phyloP scores from a whole-genome alignment of 2,329 filamentous ascomycete species.

The Trichoderma sp. region DNA sequence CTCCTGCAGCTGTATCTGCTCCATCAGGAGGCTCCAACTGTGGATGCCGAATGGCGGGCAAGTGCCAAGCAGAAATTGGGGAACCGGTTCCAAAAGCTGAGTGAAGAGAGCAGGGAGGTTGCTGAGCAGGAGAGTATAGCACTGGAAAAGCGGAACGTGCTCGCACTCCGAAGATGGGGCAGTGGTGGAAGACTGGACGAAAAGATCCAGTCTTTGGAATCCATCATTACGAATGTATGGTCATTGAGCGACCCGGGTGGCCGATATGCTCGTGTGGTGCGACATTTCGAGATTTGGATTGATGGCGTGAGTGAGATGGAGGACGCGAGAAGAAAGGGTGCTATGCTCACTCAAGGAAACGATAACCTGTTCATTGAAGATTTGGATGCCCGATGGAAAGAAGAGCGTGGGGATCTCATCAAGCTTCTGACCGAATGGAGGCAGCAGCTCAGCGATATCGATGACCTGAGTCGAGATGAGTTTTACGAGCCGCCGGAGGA shows the following conservation, averaged over 20 bases:
- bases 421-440: conserved; percentile 56
- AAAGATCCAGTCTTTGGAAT: conserved; percentile 56
- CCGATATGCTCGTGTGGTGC: conserved; percentile 53
- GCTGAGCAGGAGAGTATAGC: conserved; percentile 40
- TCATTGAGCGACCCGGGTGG: conserved; percentile 53
- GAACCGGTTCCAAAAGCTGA: conserved; percentile 42
- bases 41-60: conserved; percentile 50
- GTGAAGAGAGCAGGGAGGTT: conserved; percentile 34
- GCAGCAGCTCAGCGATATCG: conserved; percentile 45
- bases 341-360: conserved; percentile 35
- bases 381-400: conserved; percentile 57
- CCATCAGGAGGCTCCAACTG: conserved; percentile 51
- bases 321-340: conserved; percentile 40
- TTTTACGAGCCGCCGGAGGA: conserved; percentile 26
- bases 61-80: conserved; percentile 53
- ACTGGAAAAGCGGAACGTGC: conserved; percentile 49
- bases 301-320: conserved; percentile 46
- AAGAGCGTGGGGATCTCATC: conserved; percentile 51
- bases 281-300: conserved; percentile 60
- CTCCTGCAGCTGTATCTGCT: conserved; percentile 64
- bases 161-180: conserved; percentile 53
- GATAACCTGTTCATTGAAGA: conserved; percentile 50
- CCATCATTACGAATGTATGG: conserved; percentile 57
- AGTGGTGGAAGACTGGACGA: conserved; percentile 47
- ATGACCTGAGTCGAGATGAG: conserved; percentile 12